These are phyloP conservation scores for Gardenia jasminoides DNA, from an alignment of 257 asterid species.

Conservation along the genomic window DNA sequence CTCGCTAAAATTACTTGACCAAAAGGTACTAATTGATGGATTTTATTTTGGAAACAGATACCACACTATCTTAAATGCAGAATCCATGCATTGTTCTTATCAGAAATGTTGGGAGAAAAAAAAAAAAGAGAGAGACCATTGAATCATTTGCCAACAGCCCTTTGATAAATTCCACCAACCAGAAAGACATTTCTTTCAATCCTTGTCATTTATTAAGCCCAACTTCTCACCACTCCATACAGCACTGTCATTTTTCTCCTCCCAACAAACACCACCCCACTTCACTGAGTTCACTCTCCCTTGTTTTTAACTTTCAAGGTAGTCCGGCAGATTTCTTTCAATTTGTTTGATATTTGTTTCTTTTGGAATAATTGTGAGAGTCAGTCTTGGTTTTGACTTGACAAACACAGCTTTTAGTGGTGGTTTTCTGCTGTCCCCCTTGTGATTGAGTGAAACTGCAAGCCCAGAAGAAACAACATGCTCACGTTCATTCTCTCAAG, in stretches of 20 bases:
- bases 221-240: slow-evolving; percentile 31
- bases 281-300: slow-evolving; percentile 4
- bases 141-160: slow-evolving; percentile 12
- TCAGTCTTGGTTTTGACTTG: not conserved
- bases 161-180: slow-evolving; percentile 42
- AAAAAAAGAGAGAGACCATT: not conserved
- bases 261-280: not conserved
- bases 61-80: slow-evolving; percentile 14
- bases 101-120: not conserved
- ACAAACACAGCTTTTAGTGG: not conserved
- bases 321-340: too few relatives aligned
- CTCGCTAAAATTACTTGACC: not conserved
- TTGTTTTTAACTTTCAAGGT: not conserved
- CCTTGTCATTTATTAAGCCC: slow-evolving; percentile 41
- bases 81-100: slow-evolving; percentile 19
- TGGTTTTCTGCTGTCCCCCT: not conserved
- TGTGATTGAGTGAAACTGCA: not conserved
- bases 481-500: not conserved
- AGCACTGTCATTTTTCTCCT: slow-evolving; percentile 28
- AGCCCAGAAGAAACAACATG: not conserved
- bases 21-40: not conserved
- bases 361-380: not conserved
- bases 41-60: not conserved
- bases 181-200: slow-evolving; percentile 13
- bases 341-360: not conserved